These are phyloP conservation scores for Abortiporus biennis DNA, from an alignment of 1,284 basidiomycete species.

Conservation along the genomic window DNA sequence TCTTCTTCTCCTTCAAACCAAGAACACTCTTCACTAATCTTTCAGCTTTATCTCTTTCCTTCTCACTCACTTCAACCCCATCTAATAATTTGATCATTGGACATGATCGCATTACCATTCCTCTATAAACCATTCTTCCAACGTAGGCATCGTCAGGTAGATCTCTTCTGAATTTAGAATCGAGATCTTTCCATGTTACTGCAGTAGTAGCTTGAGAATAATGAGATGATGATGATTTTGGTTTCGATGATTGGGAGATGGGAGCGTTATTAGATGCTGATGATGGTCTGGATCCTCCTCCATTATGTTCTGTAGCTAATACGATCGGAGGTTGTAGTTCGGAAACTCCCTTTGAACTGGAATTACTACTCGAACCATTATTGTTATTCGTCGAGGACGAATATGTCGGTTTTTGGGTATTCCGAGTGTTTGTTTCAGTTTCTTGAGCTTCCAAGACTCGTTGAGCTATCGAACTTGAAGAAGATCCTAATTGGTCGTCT, in stretches of 20 bases:
- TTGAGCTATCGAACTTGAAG: conserved; percentile 11
- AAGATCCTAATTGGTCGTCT: conserved; percentile 9
- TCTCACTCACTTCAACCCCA: conserved; percentile 72
- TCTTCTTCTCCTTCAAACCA: conserved; percentile 19
- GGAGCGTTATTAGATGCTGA: not conserved
- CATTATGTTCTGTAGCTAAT: too few species aligned
- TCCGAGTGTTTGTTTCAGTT: not conserved
- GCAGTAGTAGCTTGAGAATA: conserved; percentile 15
- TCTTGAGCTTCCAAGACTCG: too few species aligned
- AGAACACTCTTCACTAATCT: conserved; percentile 57
- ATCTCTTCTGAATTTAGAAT: conserved; percentile 81
- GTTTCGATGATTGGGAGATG: too few species aligned
- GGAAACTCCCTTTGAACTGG: too few species aligned
- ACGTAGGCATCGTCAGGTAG: conserved; percentile 85
- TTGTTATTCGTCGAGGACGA: not conserved
- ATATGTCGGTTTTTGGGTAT: not conserved
- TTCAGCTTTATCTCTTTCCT: conserved; percentile 79
- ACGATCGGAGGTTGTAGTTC: too few species aligned
- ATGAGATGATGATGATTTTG: too few species aligned
- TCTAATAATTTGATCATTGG: conserved; percentile 67
- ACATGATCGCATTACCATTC: conserved; percentile 77
- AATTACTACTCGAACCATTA: too few species aligned
- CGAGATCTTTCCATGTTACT: conserved; percentile 64
- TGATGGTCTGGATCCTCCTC: not conserved
- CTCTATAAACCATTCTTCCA: conserved; percentile 82